Evolutionary conservation across 345 rosid genomes (phyloP), one percentile per base, ranked within the genome.

Genomic region (Luvunga scandens): DNA sequence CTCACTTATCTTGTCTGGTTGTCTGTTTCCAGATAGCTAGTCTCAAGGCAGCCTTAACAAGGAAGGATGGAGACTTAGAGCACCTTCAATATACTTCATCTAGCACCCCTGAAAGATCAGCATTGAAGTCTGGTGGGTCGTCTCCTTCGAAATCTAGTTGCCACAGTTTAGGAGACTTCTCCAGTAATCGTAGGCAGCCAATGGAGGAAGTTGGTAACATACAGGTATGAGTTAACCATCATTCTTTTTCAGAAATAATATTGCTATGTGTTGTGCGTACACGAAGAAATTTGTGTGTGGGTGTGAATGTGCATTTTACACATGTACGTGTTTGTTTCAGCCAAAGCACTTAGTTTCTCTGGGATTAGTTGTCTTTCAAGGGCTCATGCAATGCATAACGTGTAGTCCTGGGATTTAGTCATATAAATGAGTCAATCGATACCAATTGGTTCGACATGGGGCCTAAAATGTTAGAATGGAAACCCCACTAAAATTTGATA

Each of bases 11-110:
- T 56, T 36, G 45, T 42, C 16, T 66, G 56, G 27, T 69, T 61
- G 25, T 28, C 53, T 55, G 62, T 48, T 77, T 85, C 28, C 85
- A 95, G 98, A 90, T 93, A 74, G 90, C 92, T 66, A 86, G 81
- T 80, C 92, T 92, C 67, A 93, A 91, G 85, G 83, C 89, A 75
- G 94, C 97, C 76, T 81, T 89, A 75, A 91, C 88, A 48, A 89
- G 84, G 83, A 91, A 88, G 85, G 97, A 88, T 7, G 90, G 80
- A 75, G 84, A 86, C 66, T 75, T 77, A 9, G 89, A 86, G 78
- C 84, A 73, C 19, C 73, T 69, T 76, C 90, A 85, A 77, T 76
- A 27, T 66, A 53, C 90, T 77, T 75, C 50, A 61, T 78, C 89
- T 28, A 60, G 57, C 66, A 91, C 85, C 88, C 88, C 87, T 33